These are phyloP conservation scores for Trichoderma sp. DNA, from an alignment of 2,329 filamentous ascomycete species.

Conservation along the genomic window DNA sequence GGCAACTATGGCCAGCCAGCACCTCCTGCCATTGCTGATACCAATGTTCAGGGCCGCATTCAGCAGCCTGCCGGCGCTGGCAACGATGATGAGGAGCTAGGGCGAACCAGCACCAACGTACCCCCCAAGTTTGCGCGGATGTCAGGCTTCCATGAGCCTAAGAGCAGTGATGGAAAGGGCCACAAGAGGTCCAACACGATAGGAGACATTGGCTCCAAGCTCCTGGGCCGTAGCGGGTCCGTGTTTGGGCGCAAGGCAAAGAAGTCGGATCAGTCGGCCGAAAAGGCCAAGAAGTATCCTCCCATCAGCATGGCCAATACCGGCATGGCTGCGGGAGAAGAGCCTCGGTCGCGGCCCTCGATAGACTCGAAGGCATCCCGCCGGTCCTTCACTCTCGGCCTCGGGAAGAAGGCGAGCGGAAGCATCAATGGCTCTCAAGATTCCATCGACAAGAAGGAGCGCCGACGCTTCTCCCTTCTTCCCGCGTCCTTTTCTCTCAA, in stretches of 20 bases:
- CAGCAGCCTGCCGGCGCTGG: constrained; percentile 64
- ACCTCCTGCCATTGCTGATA: constrained; percentile 82
- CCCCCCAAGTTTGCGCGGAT: constrained; percentile 61
- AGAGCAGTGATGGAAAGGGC: constrained; percentile 51
- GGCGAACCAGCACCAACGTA: constrained; percentile 63
- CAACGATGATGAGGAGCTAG: constrained; percentile 68
- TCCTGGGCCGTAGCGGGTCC: constrained; percentile 82
- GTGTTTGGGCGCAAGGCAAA: constrained; percentile 68
- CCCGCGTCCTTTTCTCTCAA: constrained; percentile 66
- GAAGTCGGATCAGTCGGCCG: constrained; percentile 53
- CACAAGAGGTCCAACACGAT: constrained; percentile 76
- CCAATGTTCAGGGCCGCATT: constrained; percentile 86
- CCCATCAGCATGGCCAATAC: constrained; percentile 87
- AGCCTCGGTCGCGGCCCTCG: constrained; percentile 58
- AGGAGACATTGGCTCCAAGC: constrained; percentile 78
- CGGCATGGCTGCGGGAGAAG: constrained; percentile 46
- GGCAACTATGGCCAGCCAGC: constrained; percentile 80
- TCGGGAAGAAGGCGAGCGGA: constrained; percentile 71
- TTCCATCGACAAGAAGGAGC: constrained; percentile 59
- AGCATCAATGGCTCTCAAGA: constrained; percentile 61
- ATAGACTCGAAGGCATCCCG: constrained; percentile 69
- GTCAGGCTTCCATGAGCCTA: constrained; percentile 58
- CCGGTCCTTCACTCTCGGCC: constrained; percentile 69
- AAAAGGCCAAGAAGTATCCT: constrained; percentile 75
- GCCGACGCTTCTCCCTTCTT: constrained; percentile 72